Conservation (phyloP, 2,329 filamentous ascomycete genomes). For the Gnomoniopsis smithogilvyi region DNA sequence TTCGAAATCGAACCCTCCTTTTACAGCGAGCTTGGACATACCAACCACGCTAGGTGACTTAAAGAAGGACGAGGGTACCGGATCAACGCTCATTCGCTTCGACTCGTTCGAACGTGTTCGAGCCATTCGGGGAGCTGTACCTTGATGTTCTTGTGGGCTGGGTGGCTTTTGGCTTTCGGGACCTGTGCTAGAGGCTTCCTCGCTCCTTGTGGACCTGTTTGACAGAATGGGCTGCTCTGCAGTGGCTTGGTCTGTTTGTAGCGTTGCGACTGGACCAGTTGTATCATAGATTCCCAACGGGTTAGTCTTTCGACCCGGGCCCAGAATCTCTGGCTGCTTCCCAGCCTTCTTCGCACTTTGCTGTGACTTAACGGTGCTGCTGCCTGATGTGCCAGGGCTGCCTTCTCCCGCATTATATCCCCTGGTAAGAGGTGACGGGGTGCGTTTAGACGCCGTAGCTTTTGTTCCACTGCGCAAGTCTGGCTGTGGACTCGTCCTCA, state of each 20-base stretch:
- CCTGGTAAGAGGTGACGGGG: not conserved
- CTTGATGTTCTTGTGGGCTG: not conserved
- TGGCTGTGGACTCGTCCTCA: slow-evolving; percentile 2
- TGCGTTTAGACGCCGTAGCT: not conserved
- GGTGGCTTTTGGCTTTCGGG: not conserved
- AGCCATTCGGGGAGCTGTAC: slow-evolving; percentile 6
- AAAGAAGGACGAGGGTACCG: slow-evolving; percentile 16
- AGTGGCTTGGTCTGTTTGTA: not conserved
- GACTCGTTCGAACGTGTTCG: slow-evolving; percentile 17
- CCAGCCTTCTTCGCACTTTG: slow-evolving; percentile 1
- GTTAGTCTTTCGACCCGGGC: not conserved
- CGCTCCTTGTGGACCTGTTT: not conserved
- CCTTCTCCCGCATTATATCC: not conserved
- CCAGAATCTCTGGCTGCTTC: not conserved
- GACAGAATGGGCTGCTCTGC: not conserved
- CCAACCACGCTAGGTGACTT: slow-evolving; percentile 20
- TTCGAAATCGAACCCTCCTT: slow-evolving; percentile 26
- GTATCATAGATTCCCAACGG: slow-evolving; percentile 2
- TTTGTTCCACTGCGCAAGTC: not conserved
- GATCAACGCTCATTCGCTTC: slow-evolving; percentile 15
- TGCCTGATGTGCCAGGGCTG: not conserved
- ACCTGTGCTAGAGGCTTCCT: not conserved
- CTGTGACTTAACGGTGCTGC: not conserved
- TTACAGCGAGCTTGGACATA: slow-evolving; percentile 21
- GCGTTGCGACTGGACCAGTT: not conserved